These are phyloP conservation scores for Wickerhamiella siamensis DNA, from an alignment of 805 yeast species.

Conservation along the genomic window DNA sequence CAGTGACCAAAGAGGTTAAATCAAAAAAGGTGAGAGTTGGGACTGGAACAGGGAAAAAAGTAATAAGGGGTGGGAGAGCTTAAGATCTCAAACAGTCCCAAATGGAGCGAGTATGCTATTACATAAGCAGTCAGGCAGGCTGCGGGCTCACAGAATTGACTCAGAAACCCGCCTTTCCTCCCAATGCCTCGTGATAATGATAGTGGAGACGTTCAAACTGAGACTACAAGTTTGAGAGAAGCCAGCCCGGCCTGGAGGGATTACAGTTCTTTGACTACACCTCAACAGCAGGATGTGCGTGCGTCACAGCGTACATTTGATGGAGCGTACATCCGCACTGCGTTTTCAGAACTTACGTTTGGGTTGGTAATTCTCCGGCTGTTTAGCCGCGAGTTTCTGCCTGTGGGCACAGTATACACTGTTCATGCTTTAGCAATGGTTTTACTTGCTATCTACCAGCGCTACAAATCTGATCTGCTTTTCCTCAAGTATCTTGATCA, in stretches of 20 bases:
- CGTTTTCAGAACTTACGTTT: slow-evolving; percentile 54
- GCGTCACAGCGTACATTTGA: slow-evolving; percentile 77
- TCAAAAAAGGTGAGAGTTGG: too few relatives aligned
- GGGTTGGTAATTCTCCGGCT: slow-evolving; percentile 49
- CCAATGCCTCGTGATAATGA: too few relatives aligned
- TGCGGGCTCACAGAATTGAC: too few relatives aligned
- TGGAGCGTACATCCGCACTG: slow-evolving; percentile 67
- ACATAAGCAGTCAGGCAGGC: too few relatives aligned
- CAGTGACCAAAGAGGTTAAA: too few relatives aligned
- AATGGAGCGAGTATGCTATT: too few relatives aligned
- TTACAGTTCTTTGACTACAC: slow-evolving; percentile 9
- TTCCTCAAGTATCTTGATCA: slow-evolving; percentile 26
- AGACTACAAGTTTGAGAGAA: not conserved
- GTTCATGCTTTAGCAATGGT: slow-evolving; percentile 40
- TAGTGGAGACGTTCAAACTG: too few relatives aligned
- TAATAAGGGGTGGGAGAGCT: too few relatives aligned
- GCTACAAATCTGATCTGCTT: slow-evolving; percentile 23
- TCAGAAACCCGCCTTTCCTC: too few relatives aligned
- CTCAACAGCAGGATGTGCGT: slow-evolving; percentile 22
- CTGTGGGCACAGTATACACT: slow-evolving; percentile 53
- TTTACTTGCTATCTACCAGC: slow-evolving; percentile 26
- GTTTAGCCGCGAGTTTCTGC: slow-evolving; percentile 47
- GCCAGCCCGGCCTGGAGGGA: not conserved
- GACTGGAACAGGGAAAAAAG: too few relatives aligned
- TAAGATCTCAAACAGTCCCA: too few relatives aligned